Base-by-base conservation (phyloP, 2,329 filamentous ascomycete species). In the Penicillium sp. region DNA sequence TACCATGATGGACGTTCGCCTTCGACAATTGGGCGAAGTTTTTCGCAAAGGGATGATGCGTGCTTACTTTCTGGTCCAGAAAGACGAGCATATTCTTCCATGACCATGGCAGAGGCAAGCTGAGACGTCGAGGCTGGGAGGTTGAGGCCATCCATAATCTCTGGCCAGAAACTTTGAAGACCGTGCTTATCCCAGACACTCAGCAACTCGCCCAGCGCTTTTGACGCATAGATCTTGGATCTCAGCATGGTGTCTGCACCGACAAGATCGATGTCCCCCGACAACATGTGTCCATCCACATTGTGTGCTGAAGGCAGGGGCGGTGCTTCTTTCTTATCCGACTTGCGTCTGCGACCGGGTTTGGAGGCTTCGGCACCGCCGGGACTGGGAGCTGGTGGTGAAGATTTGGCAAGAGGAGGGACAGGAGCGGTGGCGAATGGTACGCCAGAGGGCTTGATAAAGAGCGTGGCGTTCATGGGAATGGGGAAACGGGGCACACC, bases 211-310 rank as follows among this genome's bases (percentile, higher is more conserved):
- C 93, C 94, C 72, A 99, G 85, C 2, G 94, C 94, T 65, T 83
- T 85, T 18, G 93, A 89, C 12, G 92, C 90, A 53, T 85, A 88
- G n/a, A 95, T 87, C 61, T 93, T 89, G 7, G 92, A 96, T 56
- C 93, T 85, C 45, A 97, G 85, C 71, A 99, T 84, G 6, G 86
- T 86, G 54, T 99, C 94, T 64, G 88, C 83, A 29, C 94, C 92
- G 24, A 99, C 92, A 39, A 99, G 80, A 67, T 99, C 95, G 43
- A 97, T 87, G 65, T 99, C 95, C 47, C 95, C 94, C 68, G 93
- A 89, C 78, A 99, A 91, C 87, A 99, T 96, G 62, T 95, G 92
- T 9, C 92, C 94, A 70, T 99, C 94, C 16, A 99, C 90, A 70
- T 99, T 96, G 72, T 99, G 94, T 1, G 88, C 84, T n/a, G 88